phyloP scores from a whole-genome alignment of 108 stramenopile genomes.

The Cyclotella sp. region DNA sequence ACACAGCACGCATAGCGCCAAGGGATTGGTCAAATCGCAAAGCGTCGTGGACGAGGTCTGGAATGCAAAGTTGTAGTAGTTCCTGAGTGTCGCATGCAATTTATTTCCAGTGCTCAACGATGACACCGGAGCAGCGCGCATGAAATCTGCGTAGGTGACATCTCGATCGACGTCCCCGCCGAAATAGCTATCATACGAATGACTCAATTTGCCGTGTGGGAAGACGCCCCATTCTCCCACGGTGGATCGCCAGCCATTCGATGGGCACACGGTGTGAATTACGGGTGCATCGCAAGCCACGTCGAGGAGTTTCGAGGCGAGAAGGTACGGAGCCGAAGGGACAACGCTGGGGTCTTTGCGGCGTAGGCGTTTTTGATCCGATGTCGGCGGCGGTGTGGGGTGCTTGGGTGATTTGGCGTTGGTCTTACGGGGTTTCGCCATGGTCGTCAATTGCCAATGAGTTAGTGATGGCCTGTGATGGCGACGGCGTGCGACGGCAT shows the following conservation, averaged over 20 bases:
- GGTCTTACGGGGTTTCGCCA: neutral
- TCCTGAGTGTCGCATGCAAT: slow-evolving; percentile 14
- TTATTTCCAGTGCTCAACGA: neutral
- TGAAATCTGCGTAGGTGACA: slow-evolving; percentile 24
- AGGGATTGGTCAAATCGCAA: slow-evolving; percentile 41
- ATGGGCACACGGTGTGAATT: slow-evolving; percentile 10
- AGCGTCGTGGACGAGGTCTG: slow-evolving; percentile 41
- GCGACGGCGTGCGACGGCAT: too few relatives aligned
- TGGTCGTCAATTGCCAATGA: too few relatives aligned
- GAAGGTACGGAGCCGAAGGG: slow-evolving; percentile 47
- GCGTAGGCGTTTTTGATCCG: slow-evolving; percentile 40
- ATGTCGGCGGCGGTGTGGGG: slow-evolving; percentile 32
- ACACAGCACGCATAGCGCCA: slow-evolving; percentile 32
- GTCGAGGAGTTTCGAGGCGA: slow-evolving; percentile 40
- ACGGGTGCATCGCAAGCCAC: slow-evolving; percentile 24
- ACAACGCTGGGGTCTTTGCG: slow-evolving; percentile 35
- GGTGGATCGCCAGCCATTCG: slow-evolving; percentile 28
- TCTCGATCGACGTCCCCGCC: slow-evolving; percentile 18
- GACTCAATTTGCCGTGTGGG: slow-evolving; percentile 43
- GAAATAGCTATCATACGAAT: slow-evolving; percentile 37
- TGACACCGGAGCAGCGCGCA: slow-evolving; percentile 1
- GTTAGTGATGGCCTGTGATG: too few relatives aligned
- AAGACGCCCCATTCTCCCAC: slow-evolving; percentile 23
- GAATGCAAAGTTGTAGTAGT: slow-evolving; percentile 49
- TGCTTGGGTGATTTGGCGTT: neutral